These are phyloP conservation scores for Holtermanniella nyarrowii DNA, from an alignment of 768 basidiomycete species.

Conservation along the genomic window DNA sequence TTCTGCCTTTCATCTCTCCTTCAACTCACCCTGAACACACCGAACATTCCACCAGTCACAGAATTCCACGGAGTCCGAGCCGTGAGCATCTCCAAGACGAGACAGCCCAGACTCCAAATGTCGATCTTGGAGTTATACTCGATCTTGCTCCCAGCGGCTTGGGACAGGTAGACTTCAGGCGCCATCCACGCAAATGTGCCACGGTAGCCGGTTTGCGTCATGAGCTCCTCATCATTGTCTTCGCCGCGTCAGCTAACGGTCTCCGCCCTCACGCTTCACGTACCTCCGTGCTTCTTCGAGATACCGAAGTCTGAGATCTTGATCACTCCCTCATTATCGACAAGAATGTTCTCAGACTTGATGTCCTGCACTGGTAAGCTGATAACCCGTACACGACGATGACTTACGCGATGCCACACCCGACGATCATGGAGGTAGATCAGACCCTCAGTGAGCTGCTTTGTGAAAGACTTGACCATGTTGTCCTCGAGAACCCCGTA, in stretches of 20 bases:
- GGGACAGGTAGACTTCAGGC: slow-evolving; percentile 62
- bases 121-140: slow-evolving; percentile 96
- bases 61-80: slow-evolving; percentile 84
- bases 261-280: slow-evolving; percentile 6
- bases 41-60: slow-evolving; percentile 76
- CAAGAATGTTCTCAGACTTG: slow-evolving; percentile 96
- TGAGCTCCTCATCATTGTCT: background rate
- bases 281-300: slow-evolving; percentile 73
- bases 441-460: slow-evolving; percentile 80
- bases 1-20: background rate
- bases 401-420: slow-evolving; percentile 76
- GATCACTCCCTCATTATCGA: slow-evolving; percentile 81
- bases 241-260: background rate
- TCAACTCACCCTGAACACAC: slow-evolving; percentile 76
- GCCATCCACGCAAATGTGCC: slow-evolving; percentile 67
- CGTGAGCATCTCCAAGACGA: slow-evolving; percentile 98
- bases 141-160: slow-evolving; percentile 55
- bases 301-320: slow-evolving; percentile 94
- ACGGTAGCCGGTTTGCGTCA: background rate
- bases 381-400: background rate
- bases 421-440: slow-evolving; percentile 85
- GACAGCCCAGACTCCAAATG: slow-evolving; percentile 91
- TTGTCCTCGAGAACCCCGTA: slow-evolving; percentile 59
- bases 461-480: slow-evolving; percentile 83
- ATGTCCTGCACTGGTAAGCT: slow-evolving; percentile 54